Evolutionary conservation across 1,139 yeast genomes (phyloP).

Genomic region (Candida sanyaensis): DNA sequence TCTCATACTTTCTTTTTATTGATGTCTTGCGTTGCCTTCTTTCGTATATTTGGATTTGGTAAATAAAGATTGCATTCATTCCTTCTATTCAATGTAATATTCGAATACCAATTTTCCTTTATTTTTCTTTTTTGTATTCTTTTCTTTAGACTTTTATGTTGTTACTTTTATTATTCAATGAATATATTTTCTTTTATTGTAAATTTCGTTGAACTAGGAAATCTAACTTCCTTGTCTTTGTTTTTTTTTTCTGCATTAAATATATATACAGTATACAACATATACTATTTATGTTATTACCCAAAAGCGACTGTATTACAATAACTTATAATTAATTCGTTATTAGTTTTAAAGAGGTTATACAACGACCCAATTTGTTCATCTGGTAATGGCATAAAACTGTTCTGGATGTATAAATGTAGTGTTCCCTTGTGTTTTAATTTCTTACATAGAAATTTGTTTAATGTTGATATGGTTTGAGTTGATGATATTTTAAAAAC

Average conservation of each 20-base stretch:
- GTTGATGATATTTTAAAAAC: constrained; percentile 49
- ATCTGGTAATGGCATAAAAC: constrained; percentile 63
- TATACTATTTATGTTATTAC: constrained; percentile 15
- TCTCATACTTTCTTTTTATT: neutral
- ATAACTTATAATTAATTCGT: constrained; percentile 55
- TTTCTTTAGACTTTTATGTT: neutral
- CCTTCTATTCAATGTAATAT: neutral
- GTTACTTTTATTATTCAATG: neutral
- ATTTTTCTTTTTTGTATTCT: neutral
- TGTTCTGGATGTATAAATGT: constrained; percentile 54
- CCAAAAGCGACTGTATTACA: constrained; percentile 64
- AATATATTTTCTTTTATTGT: neutral
- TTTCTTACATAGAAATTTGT: constrained; percentile 45
- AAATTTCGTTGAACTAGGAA: neutral
- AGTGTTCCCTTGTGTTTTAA: constrained; percentile 29
- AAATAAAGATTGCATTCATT: neutral
- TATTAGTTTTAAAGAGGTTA: constrained; percentile 43
- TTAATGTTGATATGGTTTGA: constrained; percentile 49
- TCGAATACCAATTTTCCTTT: neutral
- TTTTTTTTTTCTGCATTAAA: constrained; percentile 1
- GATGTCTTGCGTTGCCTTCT: neutral
- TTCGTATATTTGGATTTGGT: neutral
- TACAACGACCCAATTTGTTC: constrained; percentile 53
- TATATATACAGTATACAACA: too few species aligned
- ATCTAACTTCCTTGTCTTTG: neutral